Percentiles rank a stretch among this genome's conserved stretches.
phyloP scores from a whole-genome alignment of 2,329 filamentous ascomycete species.

The Penicillium thymicola region DNA sequence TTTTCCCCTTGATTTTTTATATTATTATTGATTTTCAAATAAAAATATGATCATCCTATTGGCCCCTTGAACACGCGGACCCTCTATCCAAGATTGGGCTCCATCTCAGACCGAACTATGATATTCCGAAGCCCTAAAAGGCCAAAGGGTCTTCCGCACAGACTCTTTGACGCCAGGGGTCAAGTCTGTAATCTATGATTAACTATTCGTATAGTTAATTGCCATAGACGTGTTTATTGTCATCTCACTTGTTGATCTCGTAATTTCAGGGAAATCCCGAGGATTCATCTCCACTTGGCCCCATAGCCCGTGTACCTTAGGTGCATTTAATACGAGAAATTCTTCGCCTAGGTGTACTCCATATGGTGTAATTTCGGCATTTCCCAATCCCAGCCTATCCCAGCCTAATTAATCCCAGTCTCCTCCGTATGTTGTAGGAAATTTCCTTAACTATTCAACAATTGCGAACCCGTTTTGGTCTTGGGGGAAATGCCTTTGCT shows the following conservation, averaged over 20 bases:
- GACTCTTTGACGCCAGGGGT: conserved; percentile 2
- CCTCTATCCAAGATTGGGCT: conserved; percentile 21
- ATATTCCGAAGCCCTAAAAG: conserved; percentile 7
- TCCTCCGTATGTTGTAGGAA: neutral
- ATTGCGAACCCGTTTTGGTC: neutral
- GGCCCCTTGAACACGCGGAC: conserved; percentile 9
- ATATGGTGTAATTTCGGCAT: neutral
- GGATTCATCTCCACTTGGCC: neutral
- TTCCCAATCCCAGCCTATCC: neutral
- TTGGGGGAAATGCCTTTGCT: neutral
- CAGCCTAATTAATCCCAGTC: too few species aligned
- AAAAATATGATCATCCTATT: conserved; percentile 9
- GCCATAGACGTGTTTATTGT: too few species aligned
- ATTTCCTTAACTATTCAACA: neutral
- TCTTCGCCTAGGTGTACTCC: neutral
- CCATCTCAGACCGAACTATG: conserved; percentile 20
- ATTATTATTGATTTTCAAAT: conserved; percentile 11
- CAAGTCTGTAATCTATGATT: neutral
- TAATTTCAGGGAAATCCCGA: neutral
- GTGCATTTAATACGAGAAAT: neutral
- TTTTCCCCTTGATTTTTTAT: neutral
- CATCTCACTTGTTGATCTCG: neutral
- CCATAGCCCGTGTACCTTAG: neutral
- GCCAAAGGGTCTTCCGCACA: conserved; percentile 8
- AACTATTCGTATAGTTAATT: neutral